These are phyloP conservation scores for Fomes fomentarius DNA, from an alignment of 1,284 basidiomycete species.

Conservation along the genomic window DNA sequence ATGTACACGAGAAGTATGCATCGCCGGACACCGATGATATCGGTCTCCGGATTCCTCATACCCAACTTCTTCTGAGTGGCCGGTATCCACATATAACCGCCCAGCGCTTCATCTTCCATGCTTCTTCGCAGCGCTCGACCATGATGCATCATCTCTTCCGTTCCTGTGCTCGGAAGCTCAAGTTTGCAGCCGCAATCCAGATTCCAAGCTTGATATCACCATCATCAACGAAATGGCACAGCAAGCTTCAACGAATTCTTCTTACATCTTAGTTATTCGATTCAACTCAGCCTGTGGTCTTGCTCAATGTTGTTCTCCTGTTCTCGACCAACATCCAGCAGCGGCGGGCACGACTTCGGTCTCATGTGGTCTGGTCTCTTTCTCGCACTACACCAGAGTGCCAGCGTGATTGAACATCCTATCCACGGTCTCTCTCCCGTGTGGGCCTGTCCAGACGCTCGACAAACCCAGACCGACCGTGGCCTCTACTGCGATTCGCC, in stretches of 20 bases:
- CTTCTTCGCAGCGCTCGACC: not conserved
- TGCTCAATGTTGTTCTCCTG: not conserved
- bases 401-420: not conserved
- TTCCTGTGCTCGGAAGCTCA: not conserved
- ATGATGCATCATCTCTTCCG: not conserved
- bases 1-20: conserved; percentile 6
- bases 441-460: conserved; percentile 6
- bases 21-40: conserved; percentile 19
- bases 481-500: conserved; percentile 12
- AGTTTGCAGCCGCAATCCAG: not conserved
- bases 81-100: conserved; percentile 3
- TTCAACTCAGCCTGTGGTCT: conserved; percentile 3
- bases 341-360: not conserved
- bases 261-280: not conserved
- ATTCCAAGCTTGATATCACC: conserved; percentile 1
- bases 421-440: not conserved
- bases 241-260: not conserved
- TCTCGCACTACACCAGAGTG: not conserved
- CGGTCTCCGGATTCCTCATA: conserved; percentile 20
- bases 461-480: conserved; percentile 12
- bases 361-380: not conserved
- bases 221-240: not conserved
- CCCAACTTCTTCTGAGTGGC: conserved; percentile 6
- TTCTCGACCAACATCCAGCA: not conserved
- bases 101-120: not conserved